Base-by-base conservation (phyloP, 352 stramenopile species). In the Blastocystis sp. region DNA sequence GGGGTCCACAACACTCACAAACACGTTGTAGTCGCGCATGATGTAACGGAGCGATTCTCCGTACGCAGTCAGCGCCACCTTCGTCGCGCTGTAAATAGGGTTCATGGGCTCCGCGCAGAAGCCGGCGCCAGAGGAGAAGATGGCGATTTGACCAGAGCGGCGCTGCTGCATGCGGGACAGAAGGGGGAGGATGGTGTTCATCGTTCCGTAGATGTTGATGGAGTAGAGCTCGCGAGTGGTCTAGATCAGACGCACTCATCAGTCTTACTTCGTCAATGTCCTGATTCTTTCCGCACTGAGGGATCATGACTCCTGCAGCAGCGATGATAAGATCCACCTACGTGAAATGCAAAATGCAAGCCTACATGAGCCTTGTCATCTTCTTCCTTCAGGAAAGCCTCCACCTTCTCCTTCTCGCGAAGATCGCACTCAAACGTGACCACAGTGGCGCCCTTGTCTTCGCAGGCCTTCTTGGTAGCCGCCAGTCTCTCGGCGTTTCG, bases 181-280 rank as follows among this genome's bases (percentile, higher is more conserved):
- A 19, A 84, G 54, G 28, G 81, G 81, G 7, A 89, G 28, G 48
- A 89, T 77, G 6, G 81, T 89, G 64, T 89, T 89, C 21, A 89
- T 45, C 21, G 60, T 48, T 45, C 81, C 81, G 64, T 80, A 19
- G 19, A 89, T 52, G 38, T 89, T 89, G 81, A 66, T 79, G 14
- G 81, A 63, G 74, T 48, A 80, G 6, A 89, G n/a, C 19, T 66
- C 76, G 10, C 65, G 28, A 28, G 71, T 71, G 1, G 60, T 61
- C 34, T 42, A 43, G 3, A 57, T 57, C 6, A 57, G 6, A 57
- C 48, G 48, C 6, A 57, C 48, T 57, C 60, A 87, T 24, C 17
- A n/a, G 21, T 19, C 11, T 60, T n/a, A 66, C 54, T 60, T 10
- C 28, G 2, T 52, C 81, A 71, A 62, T 60, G 61, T 61, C 59